Percentiles rank a stretch among this genome's conserved stretches.
phyloP scores from a whole-genome alignment of 148 eudicot species.

The Dianthus caryophyllus region DNA sequence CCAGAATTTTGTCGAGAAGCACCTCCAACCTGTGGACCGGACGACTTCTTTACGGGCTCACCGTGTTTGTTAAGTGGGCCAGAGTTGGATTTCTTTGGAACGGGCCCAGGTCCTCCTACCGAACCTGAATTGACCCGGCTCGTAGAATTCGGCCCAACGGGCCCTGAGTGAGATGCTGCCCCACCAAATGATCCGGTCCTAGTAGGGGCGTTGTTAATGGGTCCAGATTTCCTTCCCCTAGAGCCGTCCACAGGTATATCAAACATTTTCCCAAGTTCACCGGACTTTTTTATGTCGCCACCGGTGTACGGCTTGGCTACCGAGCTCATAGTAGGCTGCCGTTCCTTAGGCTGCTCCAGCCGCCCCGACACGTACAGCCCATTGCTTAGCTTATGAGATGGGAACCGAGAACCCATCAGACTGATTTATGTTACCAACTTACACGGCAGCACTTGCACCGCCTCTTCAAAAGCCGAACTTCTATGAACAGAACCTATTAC shows the following conservation, averaged over 20 bases:
- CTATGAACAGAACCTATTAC: constrained; percentile 20
- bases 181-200: constrained; percentile 84
- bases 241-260: constrained; percentile 67
- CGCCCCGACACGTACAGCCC: constrained; percentile 92
- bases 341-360: constrained; percentile 93
- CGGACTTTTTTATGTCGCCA: constrained; percentile 90
- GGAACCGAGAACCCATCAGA: constrained; percentile 80
- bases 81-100: constrained; percentile 75
- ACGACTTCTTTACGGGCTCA: constrained; percentile 73
- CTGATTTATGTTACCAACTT: constrained; percentile 22
- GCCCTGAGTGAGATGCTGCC: constrained; percentile 82
- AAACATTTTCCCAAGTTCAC: constrained; percentile 97
- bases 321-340: constrained; percentile 86
- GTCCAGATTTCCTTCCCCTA: constrained; percentile 82
- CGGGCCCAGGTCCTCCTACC: constrained; percentile 50
- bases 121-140: constrained; percentile 48
- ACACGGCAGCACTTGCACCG: constrained; percentile 16
- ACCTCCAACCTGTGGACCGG: constrained; percentile 67
- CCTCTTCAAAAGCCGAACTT: constrained; percentile 6
- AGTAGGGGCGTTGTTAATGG: constrained; percentile 55
- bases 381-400: constrained; percentile 86
- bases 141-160: constrained; percentile 49
- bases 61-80: constrained; percentile 90
- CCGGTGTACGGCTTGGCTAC: constrained; percentile 92
- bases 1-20: constrained; percentile 78